A percentile compares a stretch with the other conserved stretches of the same genome.
Conservation (phyloP, 2,329 filamentous ascomycete species). For the Cadophora luteo-olivacea region DNA sequence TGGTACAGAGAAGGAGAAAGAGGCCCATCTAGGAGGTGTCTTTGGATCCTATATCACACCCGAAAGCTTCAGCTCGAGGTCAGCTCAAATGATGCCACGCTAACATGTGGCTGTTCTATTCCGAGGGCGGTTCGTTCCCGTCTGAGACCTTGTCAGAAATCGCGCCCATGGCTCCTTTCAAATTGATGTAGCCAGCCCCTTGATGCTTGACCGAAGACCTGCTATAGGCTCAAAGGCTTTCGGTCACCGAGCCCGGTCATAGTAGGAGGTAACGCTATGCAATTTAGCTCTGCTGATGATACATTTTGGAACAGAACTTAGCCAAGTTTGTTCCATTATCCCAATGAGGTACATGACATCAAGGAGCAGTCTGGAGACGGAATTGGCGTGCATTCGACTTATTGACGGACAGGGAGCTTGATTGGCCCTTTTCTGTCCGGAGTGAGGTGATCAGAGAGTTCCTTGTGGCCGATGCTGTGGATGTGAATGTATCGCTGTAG, state of each 20-base stretch:
- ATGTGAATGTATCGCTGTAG: background rate
- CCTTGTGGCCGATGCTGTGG: slow-evolving; percentile 1
- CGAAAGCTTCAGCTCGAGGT: slow-evolving; percentile 1
- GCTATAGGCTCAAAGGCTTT: slow-evolving; percentile 17
- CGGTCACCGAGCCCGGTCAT: slow-evolving; percentile 20
- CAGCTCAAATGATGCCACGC: background rate
- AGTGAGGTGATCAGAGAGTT: slow-evolving; percentile 9
- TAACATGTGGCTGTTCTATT: slow-evolving; percentile 18
- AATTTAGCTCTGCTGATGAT: slow-evolving; percentile 2
- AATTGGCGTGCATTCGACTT: background rate
- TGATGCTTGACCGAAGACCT: background rate
- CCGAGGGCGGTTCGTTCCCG: slow-evolving; percentile 20
- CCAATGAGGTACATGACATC: slow-evolving; percentile 6
- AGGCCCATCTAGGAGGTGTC: slow-evolving; percentile 6
- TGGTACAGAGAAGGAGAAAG: slow-evolving; percentile 9
- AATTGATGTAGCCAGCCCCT: slow-evolving; percentile 13
- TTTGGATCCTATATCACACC: slow-evolving; percentile 18
- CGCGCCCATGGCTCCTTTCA: background rate
- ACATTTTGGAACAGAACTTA: slow-evolving; percentile 11
- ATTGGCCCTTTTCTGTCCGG: slow-evolving; percentile 10
- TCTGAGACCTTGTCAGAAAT: background rate
- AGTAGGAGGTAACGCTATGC: slow-evolving; percentile 2
- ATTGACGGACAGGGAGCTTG: slow-evolving; percentile 8
- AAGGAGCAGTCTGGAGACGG: background rate
- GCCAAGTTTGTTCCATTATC: background rate